These are phyloP conservation scores for Sclerotinia spermophila DNA, from an alignment of 2,329 filamentous ascomycete genomes.

Conservation along the genomic window DNA sequence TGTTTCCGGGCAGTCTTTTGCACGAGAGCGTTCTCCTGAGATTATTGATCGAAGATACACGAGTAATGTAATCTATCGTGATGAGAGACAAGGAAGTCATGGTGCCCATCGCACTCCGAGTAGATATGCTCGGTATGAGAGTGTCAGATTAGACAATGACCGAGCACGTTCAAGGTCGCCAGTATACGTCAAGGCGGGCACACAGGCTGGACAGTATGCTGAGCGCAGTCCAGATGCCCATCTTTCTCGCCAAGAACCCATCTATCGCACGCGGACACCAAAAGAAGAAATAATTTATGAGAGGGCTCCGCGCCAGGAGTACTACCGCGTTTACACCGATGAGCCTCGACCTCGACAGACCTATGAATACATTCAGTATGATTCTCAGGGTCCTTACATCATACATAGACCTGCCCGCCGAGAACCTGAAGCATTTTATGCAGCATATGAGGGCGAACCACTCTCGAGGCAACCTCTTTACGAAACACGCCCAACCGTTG, in stretches of 20 bases:
- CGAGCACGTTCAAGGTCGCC: conserved; percentile 38
- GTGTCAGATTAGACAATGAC: conserved; percentile 36
- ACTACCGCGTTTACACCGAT: conserved; percentile 38
- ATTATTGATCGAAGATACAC: conserved; percentile 37
- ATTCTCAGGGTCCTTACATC: conserved; percentile 46
- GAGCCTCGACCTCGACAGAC: conserved; percentile 35
- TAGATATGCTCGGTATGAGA: conserved; percentile 38
- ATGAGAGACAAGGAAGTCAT: conserved; percentile 36
- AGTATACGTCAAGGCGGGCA: conserved; percentile 35
- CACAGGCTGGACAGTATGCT: conserved; percentile 33
- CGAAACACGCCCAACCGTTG: conserved; percentile 27
- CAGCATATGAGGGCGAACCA: conserved; percentile 31
- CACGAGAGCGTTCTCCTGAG: conserved; percentile 34
- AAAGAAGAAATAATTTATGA: conserved; percentile 35
- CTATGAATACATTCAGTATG: conserved; percentile 46
- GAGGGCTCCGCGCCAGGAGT: conserved; percentile 36
- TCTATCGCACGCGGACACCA: conserved; percentile 35
- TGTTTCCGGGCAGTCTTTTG: conserved; percentile 22
- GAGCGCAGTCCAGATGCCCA: conserved; percentile 36
- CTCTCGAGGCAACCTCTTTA: conserved; percentile 33
- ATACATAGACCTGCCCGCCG: conserved; percentile 43
- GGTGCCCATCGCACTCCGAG: conserved; percentile 33
- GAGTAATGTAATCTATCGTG: conserved; percentile 37
- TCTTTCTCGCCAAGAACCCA: conserved; percentile 30
- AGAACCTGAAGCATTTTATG: conserved; percentile 36